phyloP scores from a whole-genome alignment of 306 rosid genomes.

The Sesbania bispinosa region DNA sequence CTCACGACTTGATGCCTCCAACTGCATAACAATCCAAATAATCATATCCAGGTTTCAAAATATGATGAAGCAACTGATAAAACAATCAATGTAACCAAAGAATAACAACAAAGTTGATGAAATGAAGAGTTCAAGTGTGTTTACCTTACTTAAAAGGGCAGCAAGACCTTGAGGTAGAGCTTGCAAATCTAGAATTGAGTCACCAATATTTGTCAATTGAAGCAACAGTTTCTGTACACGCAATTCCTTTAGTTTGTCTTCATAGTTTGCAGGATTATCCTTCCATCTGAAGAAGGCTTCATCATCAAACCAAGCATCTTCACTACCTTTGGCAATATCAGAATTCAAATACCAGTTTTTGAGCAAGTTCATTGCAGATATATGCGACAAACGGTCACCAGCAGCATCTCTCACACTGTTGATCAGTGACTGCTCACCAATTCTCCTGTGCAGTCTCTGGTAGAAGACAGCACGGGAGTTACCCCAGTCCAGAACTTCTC shows the following conservation, averaged over 20 bases:
- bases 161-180: constrained; percentile 94
- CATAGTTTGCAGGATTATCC: constrained; percentile 56
- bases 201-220: constrained; percentile 72
- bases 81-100: neutral
- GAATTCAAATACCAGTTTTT: constrained; percentile 70
- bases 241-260: constrained; percentile 73
- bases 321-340: constrained; percentile 42
- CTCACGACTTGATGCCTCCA: constrained; percentile 62
- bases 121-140: neutral
- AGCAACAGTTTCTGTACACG: constrained; percentile 76
- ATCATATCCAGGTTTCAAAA: constrained; percentile 21
- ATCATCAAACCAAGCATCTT: constrained; percentile 75
- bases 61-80: constrained; percentile 3
- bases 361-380: constrained; percentile 59
- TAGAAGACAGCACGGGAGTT: constrained; percentile 79
- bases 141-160: constrained; percentile 90
- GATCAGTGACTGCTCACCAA: constrained; percentile 71
- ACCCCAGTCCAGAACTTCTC: constrained; percentile 82
- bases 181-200: constrained; percentile 69
- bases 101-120: neutral
- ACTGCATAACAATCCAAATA: constrained; percentile 47
- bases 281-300: constrained; percentile 86
- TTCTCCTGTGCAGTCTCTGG: constrained; percentile 71
- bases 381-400: constrained; percentile 73
- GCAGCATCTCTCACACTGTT: constrained; percentile 74